Evolutionary conservation across 495 filamentous ascomycete genomes (phyloP).

Genomic region (Poronia punctata): DNA sequence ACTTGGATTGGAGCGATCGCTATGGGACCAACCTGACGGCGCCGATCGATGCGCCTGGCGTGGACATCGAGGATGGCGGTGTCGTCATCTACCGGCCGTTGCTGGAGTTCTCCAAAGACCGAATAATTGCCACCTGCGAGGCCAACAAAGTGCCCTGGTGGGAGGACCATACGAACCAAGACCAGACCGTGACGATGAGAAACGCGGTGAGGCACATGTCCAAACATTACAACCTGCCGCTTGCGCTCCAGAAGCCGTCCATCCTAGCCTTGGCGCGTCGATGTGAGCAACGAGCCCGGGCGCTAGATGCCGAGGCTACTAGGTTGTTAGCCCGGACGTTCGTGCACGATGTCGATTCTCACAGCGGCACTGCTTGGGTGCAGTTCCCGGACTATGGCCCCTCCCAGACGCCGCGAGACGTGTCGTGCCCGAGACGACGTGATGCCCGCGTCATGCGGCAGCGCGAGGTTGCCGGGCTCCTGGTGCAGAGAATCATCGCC

Average conservation of each 20-base stretch:
- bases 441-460: slow-evolving; percentile 23
- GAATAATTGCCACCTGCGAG: slow-evolving; percentile 65
- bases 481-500: slow-evolving; percentile 31
- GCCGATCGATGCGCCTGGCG: slow-evolving; percentile 3
- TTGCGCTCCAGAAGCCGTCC: slow-evolving; percentile 57
- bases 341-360: slow-evolving; percentile 33
- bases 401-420: slow-evolving; percentile 8
- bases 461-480: slow-evolving; percentile 31
- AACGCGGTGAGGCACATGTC: slow-evolving; percentile 73
- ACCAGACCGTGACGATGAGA: slow-evolving; percentile 66
- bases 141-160: slow-evolving; percentile 61
- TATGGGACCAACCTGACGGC: slow-evolving; percentile 9
- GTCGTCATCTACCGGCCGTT: slow-evolving; percentile 69
- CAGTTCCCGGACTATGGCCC: slow-evolving; percentile 28
- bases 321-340: slow-evolving; percentile 22
- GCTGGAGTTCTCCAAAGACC: slow-evolving; percentile 62
- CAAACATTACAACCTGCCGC: slow-evolving; percentile 52
- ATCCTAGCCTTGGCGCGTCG: slow-evolving; percentile 50
- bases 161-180: slow-evolving; percentile 79
- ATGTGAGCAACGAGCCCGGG: slow-evolving; percentile 21
- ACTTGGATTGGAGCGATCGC: slow-evolving; percentile 20
- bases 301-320: slow-evolving; percentile 29
- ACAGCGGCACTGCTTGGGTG: slow-evolving; percentile 34
- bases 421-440: slow-evolving; percentile 13
- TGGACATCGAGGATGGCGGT: slow-evolving; percentile 58